These are phyloP conservation scores for Penstemon barbatus DNA, from an alignment of 257 asterid genomes.

Conservation along the genomic window DNA sequence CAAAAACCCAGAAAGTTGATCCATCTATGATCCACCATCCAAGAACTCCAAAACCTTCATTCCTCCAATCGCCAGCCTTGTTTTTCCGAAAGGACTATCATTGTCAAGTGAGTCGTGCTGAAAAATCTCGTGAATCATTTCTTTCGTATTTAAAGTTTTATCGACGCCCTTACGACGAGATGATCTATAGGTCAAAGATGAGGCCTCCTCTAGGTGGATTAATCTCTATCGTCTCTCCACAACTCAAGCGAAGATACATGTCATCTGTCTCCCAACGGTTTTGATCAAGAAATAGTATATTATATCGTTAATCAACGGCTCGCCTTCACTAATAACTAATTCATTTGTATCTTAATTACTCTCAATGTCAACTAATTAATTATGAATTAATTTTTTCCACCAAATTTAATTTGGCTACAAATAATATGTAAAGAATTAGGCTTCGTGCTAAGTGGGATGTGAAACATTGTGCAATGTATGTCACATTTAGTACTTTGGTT, in stretches of 20 bases:
- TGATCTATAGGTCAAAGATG: slow-evolving; percentile 88
- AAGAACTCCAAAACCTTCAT: slow-evolving; percentile 75
- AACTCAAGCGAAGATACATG: slow-evolving; percentile 58
- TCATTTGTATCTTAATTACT: slow-evolving; percentile 26
- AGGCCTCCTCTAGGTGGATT: slow-evolving; percentile 88
- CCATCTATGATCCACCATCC: slow-evolving; percentile 55
- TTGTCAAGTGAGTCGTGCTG: slow-evolving; percentile 37
- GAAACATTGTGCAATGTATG: slow-evolving; percentile 56
- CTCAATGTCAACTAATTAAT: slow-evolving; percentile 28
- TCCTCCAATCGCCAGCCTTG: slow-evolving; percentile 78
- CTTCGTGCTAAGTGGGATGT: slow-evolving; percentile 70
- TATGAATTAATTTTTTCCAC: too few species aligned
- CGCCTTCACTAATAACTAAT: slow-evolving; percentile 29
- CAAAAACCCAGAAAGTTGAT: slow-evolving; percentile 61
- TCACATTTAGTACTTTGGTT: slow-evolving; percentile 35
- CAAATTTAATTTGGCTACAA: background rate
- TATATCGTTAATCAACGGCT: slow-evolving; percentile 27
- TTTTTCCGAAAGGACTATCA: slow-evolving; percentile 59
- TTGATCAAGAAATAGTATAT: slow-evolving; percentile 49
- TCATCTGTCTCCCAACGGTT: slow-evolving; percentile 77
- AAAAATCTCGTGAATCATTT: slow-evolving; percentile 58
- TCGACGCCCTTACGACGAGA: slow-evolving; percentile 83
- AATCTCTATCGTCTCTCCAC: slow-evolving; percentile 82
- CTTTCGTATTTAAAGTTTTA: slow-evolving; percentile 65
- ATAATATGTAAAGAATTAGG: slow-evolving; percentile 42